Base-by-base conservation (phyloP, 148 eudicot genomes). In the Selenicereus undatus region DNA sequence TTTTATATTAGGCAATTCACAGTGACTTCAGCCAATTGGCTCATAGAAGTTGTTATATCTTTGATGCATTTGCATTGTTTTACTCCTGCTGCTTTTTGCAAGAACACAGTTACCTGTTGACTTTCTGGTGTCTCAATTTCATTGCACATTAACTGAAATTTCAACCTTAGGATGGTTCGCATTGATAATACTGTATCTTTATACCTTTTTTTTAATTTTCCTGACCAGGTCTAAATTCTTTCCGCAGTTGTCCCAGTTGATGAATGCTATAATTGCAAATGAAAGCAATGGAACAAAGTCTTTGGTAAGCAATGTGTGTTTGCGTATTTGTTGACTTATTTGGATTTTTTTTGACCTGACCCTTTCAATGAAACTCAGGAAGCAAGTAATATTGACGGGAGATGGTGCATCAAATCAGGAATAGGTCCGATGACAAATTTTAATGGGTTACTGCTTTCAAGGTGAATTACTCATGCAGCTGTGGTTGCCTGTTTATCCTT, bases 381-480 rank as follows among this genome's bases (percentile, higher is more conserved):
- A 88, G 90, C 93, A 73, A 88, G 89, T 76, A 90, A 92, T 79
- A 76, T 89, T 80, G 89, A 91, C 83, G 99, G 99, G 73, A 91
- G 99, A 84, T 90, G 94, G 93, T 96, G 99, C 84, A 81, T 96
- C 81, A 89, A 81, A 82, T 89, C 94, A 84, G 87, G 87, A 62
- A 78, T 86, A 79, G 89, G 89, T 79, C 85, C 82, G 43, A 80
- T 78, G 36, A 80, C 86, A 78, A 88, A 83, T 84, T 85, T 93
- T 82, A 89, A 91, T 77, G 99, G 99, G 69, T 86, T 96, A 79
- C 80, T 96, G 82, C 84, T 96, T 80, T 90, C 97, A 82, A 96
- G 99, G 99, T 95, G 80, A 74, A 75, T 76, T 74, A 60, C 39
- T 60, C 43, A 43, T 83, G 85, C 82, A 18, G 77, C 56, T 62